Percentiles rank a stretch among this genome's conserved stretches.
phyloP scores from a whole-genome alignment of 2,329 filamentous ascomycete genomes.

The Westerdykella ornata region DNA sequence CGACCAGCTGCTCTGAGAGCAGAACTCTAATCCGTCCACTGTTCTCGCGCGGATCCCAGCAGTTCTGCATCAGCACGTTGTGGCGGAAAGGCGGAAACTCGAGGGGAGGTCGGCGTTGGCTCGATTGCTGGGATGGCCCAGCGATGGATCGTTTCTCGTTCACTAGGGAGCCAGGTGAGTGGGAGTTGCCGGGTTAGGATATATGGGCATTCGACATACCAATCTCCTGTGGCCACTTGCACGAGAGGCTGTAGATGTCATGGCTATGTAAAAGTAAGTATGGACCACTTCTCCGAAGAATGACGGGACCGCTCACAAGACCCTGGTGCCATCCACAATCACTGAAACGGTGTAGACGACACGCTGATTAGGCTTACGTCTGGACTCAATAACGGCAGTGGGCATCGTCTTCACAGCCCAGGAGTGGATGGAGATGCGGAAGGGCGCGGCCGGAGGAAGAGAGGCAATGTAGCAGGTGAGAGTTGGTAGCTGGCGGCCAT shows the following conservation, averaged over 20 bases:
- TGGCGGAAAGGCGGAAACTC: constrained; percentile 66
- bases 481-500: constrained; percentile 23
- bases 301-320: constrained; percentile 22
- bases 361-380: constrained; percentile 18
- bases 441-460: constrained; percentile 21
- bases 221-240: constrained; percentile 30
- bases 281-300: not conserved
- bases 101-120: constrained; percentile 50
- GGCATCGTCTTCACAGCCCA: constrained; percentile 24
- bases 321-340: constrained; percentile 21
- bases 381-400: constrained; percentile 22
- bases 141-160: constrained; percentile 20
- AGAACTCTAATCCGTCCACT: constrained; percentile 69
- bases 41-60: constrained; percentile 66
- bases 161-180: constrained; percentile 35
- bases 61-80: constrained; percentile 60
- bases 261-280: constrained; percentile 13
- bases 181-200: not conserved
- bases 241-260: constrained; percentile 20
- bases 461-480: constrained; percentile 28
- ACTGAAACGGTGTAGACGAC: constrained; percentile 26
- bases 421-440: constrained; percentile 33
- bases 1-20: constrained; percentile 63
- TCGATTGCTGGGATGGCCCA: constrained; percentile 43
- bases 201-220: constrained; percentile 8